Percentiles rank a stretch among this genome's conserved stretches.
phyloP scores from a whole-genome alignment of 2,329 filamentous ascomycete species.

The Talaromyces islandicus region DNA sequence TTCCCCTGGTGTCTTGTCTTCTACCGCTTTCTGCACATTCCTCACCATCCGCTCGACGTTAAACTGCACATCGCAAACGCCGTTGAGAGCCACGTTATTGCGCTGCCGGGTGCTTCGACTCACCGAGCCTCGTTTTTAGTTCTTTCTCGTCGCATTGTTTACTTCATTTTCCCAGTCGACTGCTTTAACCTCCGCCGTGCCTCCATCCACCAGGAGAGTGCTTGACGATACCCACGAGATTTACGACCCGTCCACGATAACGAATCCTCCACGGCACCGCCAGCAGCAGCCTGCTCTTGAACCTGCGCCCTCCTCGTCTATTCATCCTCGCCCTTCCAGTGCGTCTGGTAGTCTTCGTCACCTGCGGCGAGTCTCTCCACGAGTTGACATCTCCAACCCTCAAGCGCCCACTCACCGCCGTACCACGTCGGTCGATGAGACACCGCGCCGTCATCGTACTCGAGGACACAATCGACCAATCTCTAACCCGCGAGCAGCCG shows the following conservation, averaged over 20 bases:
- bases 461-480: constrained; percentile 26
- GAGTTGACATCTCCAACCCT: constrained; percentile 38
- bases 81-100: neutral
- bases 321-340: constrained; percentile 44
- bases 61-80: constrained; percentile 2
- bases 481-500: constrained; percentile 9
- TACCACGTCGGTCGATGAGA: constrained; percentile 41
- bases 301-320: constrained; percentile 41
- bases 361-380: constrained; percentile 48
- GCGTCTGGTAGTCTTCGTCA: constrained; percentile 48
- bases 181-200: constrained; percentile 34
- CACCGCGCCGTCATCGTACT: constrained; percentile 22
- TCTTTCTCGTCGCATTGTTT: constrained; percentile 26
- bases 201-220: constrained; percentile 32
- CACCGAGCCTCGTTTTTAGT: neutral
- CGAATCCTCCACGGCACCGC: constrained; percentile 39
- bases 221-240: constrained; percentile 51
- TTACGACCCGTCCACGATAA: constrained; percentile 45
- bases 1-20: constrained; percentile 9
- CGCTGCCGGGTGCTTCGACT: neutral
- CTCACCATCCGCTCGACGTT: constrained; percentile 1
- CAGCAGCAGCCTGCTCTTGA: constrained; percentile 37
- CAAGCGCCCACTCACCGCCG: constrained; percentile 30
- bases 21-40: constrained; percentile 21
- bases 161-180: constrained; percentile 18